phyloP scores from a whole-genome alignment of 2,329 filamentous ascomycete genomes.

The Talaromyces islandicus region DNA sequence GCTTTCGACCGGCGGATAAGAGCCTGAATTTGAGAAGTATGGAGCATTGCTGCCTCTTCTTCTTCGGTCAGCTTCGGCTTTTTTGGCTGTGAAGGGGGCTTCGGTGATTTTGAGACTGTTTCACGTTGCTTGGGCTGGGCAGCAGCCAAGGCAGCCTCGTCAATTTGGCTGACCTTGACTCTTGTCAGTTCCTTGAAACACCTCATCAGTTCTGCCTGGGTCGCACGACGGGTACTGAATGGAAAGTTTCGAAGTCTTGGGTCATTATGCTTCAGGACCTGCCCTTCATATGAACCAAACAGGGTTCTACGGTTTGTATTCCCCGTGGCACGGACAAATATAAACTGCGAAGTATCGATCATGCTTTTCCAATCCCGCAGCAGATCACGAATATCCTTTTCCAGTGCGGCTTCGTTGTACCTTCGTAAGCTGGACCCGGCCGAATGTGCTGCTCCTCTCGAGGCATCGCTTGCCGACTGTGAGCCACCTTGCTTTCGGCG shows the following conservation, averaged over 20 bases:
- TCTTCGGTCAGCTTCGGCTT: constrained; percentile 67
- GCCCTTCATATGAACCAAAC: constrained; percentile 85
- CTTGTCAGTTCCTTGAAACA: constrained; percentile 90
- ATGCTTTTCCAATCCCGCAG: constrained; percentile 78
- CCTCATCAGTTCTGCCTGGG: constrained; percentile 89
- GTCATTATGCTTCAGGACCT: constrained; percentile 75
- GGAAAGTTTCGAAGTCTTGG: constrained; percentile 78
- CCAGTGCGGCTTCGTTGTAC: constrained; percentile 88
- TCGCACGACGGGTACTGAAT: constrained; percentile 86
- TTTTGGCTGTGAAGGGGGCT: constrained; percentile 26
- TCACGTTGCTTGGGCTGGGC: constrained; percentile 43
- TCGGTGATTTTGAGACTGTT: constrained; percentile 23
- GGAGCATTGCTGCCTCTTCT: constrained; percentile 73
- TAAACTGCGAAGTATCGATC: constrained; percentile 74
- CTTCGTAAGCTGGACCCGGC: constrained; percentile 83
- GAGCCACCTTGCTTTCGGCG: constrained; percentile 92
- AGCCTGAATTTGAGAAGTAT: constrained; percentile 83
- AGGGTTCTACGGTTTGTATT: constrained; percentile 78
- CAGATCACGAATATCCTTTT: constrained; percentile 78
- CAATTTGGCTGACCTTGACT: constrained; percentile 74
- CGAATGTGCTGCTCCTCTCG: constrained; percentile 91
- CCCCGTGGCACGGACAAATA: constrained; percentile 88
- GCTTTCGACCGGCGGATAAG: constrained; percentile 85
- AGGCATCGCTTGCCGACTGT: constrained; percentile 86
- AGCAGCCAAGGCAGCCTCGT: constrained; percentile 56